Evolutionary conservation across 192 early-diverging fungal species (phyloP).

Genomic region (Podila clonocystis): DNA sequence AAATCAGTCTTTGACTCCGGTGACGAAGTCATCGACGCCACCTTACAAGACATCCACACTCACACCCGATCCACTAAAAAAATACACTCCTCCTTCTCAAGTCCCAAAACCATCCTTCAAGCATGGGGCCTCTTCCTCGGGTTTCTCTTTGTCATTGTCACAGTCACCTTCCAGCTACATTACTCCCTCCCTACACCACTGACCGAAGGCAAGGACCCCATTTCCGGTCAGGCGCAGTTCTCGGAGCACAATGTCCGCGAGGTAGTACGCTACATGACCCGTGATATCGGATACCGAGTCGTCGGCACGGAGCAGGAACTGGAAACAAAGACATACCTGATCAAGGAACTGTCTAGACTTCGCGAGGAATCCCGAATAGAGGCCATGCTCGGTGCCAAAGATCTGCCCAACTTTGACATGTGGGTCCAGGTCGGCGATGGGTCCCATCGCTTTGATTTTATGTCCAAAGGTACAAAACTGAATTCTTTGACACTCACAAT

Average conservation of each 20-base stretch:
- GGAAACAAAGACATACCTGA: conserved; percentile 17
- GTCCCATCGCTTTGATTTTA: conserved; percentile 77
- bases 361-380: conserved; percentile 56
- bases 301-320: conserved; percentile 60
- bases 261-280: conserved; percentile 57
- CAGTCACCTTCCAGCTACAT: conserved; percentile 25
- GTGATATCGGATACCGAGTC: conserved; percentile 69
- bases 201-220: conserved; percentile 19
- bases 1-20: background rate
- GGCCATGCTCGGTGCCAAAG: conserved; percentile 26
- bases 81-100: conserved; percentile 30
- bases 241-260: conserved; percentile 65
- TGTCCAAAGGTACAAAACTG: conserved; percentile 66
- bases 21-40: background rate
- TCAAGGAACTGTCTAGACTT: conserved; percentile 8
- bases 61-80: conserved; percentile 8
- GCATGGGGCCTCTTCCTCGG: conserved; percentile 26
- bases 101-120: conserved; percentile 14
- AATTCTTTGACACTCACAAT: no score
- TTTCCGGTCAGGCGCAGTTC: conserved; percentile 53
- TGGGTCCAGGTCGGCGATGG: conserved; percentile 70
- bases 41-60: background rate
- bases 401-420: conserved; percentile 64
- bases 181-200: conserved; percentile 33
- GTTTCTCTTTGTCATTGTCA: conserved; percentile 17